phyloP scores from a whole-genome alignment of 208 protist species.

The Leishmania guyanensis region DNA sequence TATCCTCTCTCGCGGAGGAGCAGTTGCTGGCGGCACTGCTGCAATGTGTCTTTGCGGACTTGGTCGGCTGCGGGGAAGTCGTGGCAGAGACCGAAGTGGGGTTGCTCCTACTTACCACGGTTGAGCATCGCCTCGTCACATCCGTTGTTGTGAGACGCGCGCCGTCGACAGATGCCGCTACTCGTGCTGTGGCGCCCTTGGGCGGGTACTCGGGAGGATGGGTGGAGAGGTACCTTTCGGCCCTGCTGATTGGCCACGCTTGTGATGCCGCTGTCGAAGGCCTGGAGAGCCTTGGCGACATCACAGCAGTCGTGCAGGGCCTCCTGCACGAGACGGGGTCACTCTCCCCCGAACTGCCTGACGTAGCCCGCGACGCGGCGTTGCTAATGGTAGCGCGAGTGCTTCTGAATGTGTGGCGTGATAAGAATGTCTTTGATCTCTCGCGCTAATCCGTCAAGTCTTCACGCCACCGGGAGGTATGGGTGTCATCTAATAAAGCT shows the following conservation, averaged over 20 bases:
- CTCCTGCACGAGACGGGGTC: conserved; percentile 24
- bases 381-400: conserved; percentile 17
- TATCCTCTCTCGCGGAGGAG: conserved; percentile 9
- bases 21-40: conserved; percentile 33
- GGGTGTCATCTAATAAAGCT: not conserved
- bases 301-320: conserved; percentile 21
- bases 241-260: conserved; percentile 27
- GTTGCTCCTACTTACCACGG: conserved; percentile 32
- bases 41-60: conserved; percentile 15
- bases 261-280: conserved; percentile 30
- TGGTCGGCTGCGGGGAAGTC: conserved; percentile 8
- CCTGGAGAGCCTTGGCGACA: conserved; percentile 4
- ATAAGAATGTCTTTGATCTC: conserved; percentile 68
- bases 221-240: conserved; percentile 39
- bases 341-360: conserved; percentile 16
- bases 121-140: conserved; percentile 32
- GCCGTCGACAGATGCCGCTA: not conserved
- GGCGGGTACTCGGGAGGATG: conserved; percentile 4
- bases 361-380: conserved; percentile 13
- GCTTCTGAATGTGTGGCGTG: conserved; percentile 42
- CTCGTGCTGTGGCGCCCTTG: not conserved
- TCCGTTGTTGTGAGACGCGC: conserved; percentile 23
- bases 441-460: not conserved
- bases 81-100: not conserved
- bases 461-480: not conserved